Conservation (phyloP, 495 filamentous ascomycete species). For the Penicillium cataractarum region DNA sequence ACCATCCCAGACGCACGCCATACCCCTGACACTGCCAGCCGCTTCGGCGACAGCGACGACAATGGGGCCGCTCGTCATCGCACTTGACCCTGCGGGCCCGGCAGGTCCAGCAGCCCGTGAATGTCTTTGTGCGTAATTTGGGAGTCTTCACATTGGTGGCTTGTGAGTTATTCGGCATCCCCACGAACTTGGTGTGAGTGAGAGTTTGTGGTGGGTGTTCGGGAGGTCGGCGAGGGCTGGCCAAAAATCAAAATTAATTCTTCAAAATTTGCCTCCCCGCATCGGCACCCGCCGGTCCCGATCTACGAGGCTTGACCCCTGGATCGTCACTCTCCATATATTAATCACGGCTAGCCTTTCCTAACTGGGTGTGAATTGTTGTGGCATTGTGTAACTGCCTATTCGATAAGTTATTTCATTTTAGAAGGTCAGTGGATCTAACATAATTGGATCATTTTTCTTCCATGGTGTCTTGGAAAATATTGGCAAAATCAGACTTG, state of each 20-base stretch:
- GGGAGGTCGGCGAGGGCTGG: background rate
- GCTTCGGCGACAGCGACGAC: conserved; percentile 40
- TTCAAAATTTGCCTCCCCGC: conserved; percentile 15
- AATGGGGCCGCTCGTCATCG: conserved; percentile 45
- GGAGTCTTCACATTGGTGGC: conserved; percentile 17
- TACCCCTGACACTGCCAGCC: conserved; percentile 50
- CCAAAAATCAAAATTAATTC: conserved; percentile 13
- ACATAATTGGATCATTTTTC: too few relatives aligned
- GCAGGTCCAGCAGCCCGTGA: conserved; percentile 36
- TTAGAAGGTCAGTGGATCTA: too few relatives aligned
- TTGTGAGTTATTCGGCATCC: conserved; percentile 21
- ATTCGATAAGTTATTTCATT: too few relatives aligned
- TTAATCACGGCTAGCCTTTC: background rate
- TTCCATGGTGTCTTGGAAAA: too few relatives aligned
- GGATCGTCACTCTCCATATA: background rate
- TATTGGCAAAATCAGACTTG: too few relatives aligned
- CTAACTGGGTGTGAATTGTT: background rate
- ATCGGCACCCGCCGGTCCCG: conserved; percentile 22
- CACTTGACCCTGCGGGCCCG: conserved; percentile 49
- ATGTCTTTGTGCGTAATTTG: conserved; percentile 32
- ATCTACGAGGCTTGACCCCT: conserved; percentile 8
- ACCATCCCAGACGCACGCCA: conserved; percentile 32
- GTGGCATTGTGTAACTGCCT: too few relatives aligned
- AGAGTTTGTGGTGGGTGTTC: background rate
- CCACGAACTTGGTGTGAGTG: conserved; percentile 13